Evolutionary conservation across 2,329 filamentous ascomycete species (phyloP).

Genomic region (Knoxdaviesia capensis): DNA sequence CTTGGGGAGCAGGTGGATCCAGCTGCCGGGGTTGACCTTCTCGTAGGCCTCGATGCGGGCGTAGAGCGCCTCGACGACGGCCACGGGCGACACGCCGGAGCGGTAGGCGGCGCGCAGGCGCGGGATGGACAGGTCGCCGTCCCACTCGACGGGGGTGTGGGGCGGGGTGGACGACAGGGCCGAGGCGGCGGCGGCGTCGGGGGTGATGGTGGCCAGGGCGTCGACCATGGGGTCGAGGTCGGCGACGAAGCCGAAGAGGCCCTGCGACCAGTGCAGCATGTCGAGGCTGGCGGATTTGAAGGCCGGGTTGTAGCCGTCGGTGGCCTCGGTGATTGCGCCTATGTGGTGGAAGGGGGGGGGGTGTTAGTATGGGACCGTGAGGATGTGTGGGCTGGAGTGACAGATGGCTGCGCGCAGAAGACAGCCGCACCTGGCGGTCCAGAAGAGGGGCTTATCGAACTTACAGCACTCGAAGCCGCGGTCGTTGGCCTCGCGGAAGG

Average conservation of each 20-base stretch:
- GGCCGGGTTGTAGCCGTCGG: not conserved
- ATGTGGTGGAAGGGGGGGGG: too few relatives aligned
- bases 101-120: conserved; percentile 22
- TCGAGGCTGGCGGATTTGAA: conserved; percentile 13
- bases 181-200: conserved; percentile 3
- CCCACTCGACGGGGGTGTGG: conserved; percentile 12
- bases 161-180: conserved; percentile 6
- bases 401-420: too few relatives aligned
- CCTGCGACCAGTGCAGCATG: conserved; percentile 27
- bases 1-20: conserved; percentile 22
- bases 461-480: conserved; percentile 40
- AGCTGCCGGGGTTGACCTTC: conserved; percentile 24
- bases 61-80: conserved; percentile 21
- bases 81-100: conserved; percentile 17
- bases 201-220: not conserved
- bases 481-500: conserved; percentile 34
- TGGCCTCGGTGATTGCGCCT: not conserved
- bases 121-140: conserved; percentile 20
- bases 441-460: not conserved
- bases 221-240: conserved; percentile 13
- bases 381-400: too few relatives aligned
- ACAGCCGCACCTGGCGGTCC: too few relatives aligned
- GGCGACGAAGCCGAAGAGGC: conserved; percentile 27
- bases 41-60: conserved; percentile 26
- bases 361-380: too few relatives aligned